A percentile compares a stretch with the other conserved stretches of the same genome.
These are phyloP conservation scores for Alectoria sarmentosa DNA, from an alignment of 495 filamentous ascomycete species.

Conservation along the genomic window DNA sequence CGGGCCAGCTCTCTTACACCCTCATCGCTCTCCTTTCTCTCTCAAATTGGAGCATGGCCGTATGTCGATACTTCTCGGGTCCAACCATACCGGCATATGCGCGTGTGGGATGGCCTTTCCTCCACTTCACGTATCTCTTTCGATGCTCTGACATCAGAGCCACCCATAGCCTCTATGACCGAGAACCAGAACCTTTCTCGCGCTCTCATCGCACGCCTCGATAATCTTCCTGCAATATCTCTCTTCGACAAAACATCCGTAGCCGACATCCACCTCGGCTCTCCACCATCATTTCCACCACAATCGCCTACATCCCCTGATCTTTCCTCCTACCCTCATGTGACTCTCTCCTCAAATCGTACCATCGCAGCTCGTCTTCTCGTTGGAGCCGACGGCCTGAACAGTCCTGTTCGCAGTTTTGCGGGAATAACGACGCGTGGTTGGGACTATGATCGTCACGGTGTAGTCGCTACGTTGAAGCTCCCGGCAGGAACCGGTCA, in stretches of 20 bases:
- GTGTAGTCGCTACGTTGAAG: conserved; percentile 81
- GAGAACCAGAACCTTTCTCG: conserved; percentile 87
- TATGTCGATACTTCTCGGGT: conserved; percentile 62
- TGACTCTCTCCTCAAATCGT: conserved; percentile 55
- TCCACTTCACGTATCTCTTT: conserved; percentile 83
- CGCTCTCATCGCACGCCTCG: conserved; percentile 62
- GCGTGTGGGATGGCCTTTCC: conserved; percentile 93
- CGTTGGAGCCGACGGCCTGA: conserved; percentile 89
- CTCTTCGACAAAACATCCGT: conserved; percentile 71
- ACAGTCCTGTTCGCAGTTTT: conserved; percentile 87
- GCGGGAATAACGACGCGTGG: conserved; percentile 76
- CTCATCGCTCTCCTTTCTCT: conserved; percentile 62
- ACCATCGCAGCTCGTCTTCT: conserved; percentile 70
- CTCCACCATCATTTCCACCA: conserved; percentile 10
- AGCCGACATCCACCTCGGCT: conserved; percentile 65
- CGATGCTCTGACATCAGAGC: conserved; percentile 54
- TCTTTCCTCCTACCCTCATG: conserved; percentile 78
- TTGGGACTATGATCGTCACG: conserved; percentile 90
- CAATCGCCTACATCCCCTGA: conserved; percentile 61
- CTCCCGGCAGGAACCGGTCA: conserved; percentile 36
- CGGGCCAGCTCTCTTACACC: conserved; percentile 92
- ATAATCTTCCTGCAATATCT: conserved; percentile 58
- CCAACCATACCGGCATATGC: conserved; percentile 86
- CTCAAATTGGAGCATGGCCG: conserved; percentile 80
- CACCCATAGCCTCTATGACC: conserved; percentile 83